Conservation (phyloP, 2,329 filamentous ascomycete genomes). For the Bertia moriformis region DNA sequence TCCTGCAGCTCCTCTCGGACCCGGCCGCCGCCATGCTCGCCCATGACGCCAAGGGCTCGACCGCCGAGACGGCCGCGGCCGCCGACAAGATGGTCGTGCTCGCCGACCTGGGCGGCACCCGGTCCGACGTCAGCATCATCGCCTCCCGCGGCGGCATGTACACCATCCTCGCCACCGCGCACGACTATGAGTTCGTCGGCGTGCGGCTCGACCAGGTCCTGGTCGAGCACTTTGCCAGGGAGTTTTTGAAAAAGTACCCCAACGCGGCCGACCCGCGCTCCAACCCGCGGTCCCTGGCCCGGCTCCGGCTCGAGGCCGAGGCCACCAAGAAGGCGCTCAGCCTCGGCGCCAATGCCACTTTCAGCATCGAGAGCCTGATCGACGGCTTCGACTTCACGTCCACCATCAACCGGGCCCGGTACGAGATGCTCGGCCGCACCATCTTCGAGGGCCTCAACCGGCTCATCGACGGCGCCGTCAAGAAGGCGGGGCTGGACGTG, state of each 20-base stretch:
- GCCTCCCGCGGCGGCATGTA: conserved; percentile 91
- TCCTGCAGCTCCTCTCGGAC: conserved; percentile 85
- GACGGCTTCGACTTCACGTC: conserved; percentile 57
- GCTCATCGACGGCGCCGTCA: conserved; percentile 48
- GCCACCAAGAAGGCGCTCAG: conserved; percentile 57
- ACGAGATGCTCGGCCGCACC: conserved; percentile 54
- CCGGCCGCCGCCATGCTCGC: conserved; percentile 78
- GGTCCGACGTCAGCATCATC: conserved; percentile 81
- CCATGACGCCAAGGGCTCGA: conserved; percentile 74
- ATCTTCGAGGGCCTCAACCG: conserved; percentile 50
- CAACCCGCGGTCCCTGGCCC: conserved; percentile 49
- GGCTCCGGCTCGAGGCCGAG: conserved; percentile 60
- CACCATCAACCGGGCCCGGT: conserved; percentile 57
- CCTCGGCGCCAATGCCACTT: conserved; percentile 49
- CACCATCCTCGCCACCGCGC: conserved; percentile 79
- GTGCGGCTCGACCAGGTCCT: conserved; percentile 76
- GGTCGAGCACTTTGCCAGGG: conserved; percentile 94
- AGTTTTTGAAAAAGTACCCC: conserved; percentile 62
- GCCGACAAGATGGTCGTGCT: conserved; percentile 84
- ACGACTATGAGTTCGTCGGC: conserved; percentile 90
- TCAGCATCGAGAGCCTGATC: conserved; percentile 55
- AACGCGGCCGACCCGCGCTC: conserved; percentile 50
- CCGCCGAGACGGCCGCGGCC: conserved; percentile 53
- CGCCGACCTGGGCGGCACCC: conserved; percentile 80
- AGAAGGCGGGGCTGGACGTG: conserved; percentile 57